Percentiles rank a stretch among this genome's conserved stretches.
phyloP scores from a whole-genome alignment of 768 basidiomycete species.

The Lanmaoa pseudosensibilis region DNA sequence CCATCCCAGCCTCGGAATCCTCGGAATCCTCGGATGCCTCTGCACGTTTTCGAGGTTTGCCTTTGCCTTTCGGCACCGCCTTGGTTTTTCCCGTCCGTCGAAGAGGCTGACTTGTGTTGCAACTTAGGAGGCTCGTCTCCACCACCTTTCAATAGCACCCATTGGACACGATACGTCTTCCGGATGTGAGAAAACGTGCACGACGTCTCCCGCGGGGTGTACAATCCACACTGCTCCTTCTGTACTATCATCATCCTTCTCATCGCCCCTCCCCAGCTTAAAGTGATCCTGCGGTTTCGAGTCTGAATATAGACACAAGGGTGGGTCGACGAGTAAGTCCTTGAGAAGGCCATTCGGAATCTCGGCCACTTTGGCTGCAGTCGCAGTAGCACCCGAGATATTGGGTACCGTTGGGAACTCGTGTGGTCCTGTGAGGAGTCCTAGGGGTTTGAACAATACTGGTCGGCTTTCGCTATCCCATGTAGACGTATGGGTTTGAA shows the following conservation, averaged over 20 bases:
- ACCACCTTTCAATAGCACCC: conserved; percentile 67
- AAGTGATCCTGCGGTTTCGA: neutral
- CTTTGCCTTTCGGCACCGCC: conserved; percentile 6
- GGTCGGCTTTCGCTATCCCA: conserved; percentile 7
- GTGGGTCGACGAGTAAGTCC: conserved; percentile 39
- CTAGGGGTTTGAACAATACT: conserved; percentile 39
- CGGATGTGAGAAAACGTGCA: conserved; percentile 89
- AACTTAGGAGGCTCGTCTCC: conserved; percentile 41
- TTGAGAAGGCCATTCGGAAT: conserved; percentile 40
- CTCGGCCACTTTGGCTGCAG: conserved; percentile 32
- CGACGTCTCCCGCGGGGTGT: conserved; percentile 58
- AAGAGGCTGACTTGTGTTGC: conserved; percentile 3
- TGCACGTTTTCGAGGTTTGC: conserved; percentile 13
- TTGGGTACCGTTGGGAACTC: conserved; percentile 77
- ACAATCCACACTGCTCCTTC: conserved; percentile 34
- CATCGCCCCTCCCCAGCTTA: neutral
- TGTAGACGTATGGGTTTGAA: neutral
- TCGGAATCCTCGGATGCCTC: conserved; percentile 12
- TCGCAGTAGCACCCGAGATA: conserved; percentile 43
- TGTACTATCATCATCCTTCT: neutral
- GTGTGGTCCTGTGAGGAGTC: conserved; percentile 84
- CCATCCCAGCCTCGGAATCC: conserved; percentile 12
- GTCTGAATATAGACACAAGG: conserved; percentile 17
- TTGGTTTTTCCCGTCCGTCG: conserved; percentile 11
- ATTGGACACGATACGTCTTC: conserved; percentile 79